phyloP scores from a whole-genome alignment of 2,329 filamentous ascomycete species.

The Penicillium concentricum region DNA sequence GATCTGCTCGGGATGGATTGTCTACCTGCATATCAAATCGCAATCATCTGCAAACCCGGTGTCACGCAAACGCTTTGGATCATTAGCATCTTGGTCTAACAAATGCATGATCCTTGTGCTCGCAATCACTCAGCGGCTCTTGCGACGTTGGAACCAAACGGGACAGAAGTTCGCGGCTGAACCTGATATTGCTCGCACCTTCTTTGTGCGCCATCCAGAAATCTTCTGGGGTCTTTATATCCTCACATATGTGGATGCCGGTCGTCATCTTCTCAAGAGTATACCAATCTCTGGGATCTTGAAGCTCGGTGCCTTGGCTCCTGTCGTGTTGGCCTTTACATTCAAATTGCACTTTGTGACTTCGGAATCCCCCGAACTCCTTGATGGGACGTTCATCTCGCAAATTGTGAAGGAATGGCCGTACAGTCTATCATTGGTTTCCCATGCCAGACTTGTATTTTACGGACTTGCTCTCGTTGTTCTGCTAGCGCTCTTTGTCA shows the following conservation, averaged over 20 bases:
- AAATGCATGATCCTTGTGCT: slow-evolving; percentile 45
- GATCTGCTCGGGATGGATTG: slow-evolving; percentile 56
- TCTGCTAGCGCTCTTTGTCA: slow-evolving; percentile 22
- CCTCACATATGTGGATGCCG: slow-evolving; percentile 65
- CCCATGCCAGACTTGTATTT: slow-evolving; percentile 54
- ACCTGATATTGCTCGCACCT: slow-evolving; percentile 75
- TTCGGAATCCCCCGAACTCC: slow-evolving; percentile 82
- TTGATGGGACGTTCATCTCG: slow-evolving; percentile 44
- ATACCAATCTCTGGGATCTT: slow-evolving; percentile 28
- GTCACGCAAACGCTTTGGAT: neutral
- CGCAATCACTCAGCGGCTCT: slow-evolving; percentile 63
- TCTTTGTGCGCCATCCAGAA: slow-evolving; percentile 62
- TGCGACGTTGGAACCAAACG: slow-evolving; percentile 90
- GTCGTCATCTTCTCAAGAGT: slow-evolving; percentile 42
- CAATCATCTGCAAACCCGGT: neutral
- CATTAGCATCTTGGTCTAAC: slow-evolving; percentile 4
- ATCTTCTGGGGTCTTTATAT: slow-evolving; percentile 74
- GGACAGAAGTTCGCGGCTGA: slow-evolving; percentile 94
- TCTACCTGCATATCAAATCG: slow-evolving; percentile 47
- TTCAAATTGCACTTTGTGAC: slow-evolving; percentile 91
- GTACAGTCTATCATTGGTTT: slow-evolving; percentile 45
- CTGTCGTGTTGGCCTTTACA: slow-evolving; percentile 61
- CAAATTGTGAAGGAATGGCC: slow-evolving; percentile 38
- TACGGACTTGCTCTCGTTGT: slow-evolving; percentile 42
- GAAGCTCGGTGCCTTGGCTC: slow-evolving; percentile 36